Percentiles rank a stretch among this genome's conserved stretches.
Evolutionary conservation across 805 yeast species (phyloP).

Genomic region (Alloascoidea africana): DNA sequence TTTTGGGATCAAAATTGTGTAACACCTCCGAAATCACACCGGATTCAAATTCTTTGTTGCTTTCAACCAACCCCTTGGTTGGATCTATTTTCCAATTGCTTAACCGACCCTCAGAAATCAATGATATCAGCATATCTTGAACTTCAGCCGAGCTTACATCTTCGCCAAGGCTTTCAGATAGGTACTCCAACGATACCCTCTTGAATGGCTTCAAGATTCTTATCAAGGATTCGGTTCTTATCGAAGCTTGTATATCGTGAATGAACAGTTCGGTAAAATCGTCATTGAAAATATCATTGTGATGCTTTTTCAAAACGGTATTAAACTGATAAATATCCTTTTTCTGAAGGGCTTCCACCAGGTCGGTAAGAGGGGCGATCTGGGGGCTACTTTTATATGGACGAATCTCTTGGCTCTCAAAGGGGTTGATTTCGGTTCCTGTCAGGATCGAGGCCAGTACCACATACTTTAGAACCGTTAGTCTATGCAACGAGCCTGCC

Average conservation of each 20-base stretch:
- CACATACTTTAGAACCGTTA: slow-evolving; percentile 41
- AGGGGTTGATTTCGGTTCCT: slow-evolving; percentile 52
- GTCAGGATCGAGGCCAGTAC: slow-evolving; percentile 43
- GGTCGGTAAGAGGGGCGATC: slow-evolving; percentile 13
- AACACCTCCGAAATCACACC: no score
- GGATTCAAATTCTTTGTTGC: neutral
- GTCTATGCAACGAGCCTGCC: slow-evolving; percentile 47
- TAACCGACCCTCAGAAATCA: slow-evolving; percentile 15
- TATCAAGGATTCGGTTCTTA: slow-evolving; percentile 15
- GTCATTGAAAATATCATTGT: slow-evolving; percentile 8
- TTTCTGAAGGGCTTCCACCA: slow-evolving; percentile 20
- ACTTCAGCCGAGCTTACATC: slow-evolving; percentile 9
- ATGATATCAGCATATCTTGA: slow-evolving; percentile 10
- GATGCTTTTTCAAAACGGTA: slow-evolving; percentile 6
- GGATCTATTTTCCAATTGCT: slow-evolving; percentile 15
- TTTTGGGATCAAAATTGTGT: no score
- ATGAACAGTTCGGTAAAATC: slow-evolving; percentile 7
- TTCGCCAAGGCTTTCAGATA: slow-evolving; percentile 11
- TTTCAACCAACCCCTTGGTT: slow-evolving; percentile 4
- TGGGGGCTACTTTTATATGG: slow-evolving; percentile 25
- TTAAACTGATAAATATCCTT: slow-evolving; percentile 12
- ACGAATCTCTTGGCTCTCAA: slow-evolving; percentile 57
- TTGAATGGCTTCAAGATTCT: slow-evolving; percentile 16
- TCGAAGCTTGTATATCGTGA: slow-evolving; percentile 12
- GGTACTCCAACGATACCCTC: slow-evolving; percentile 12